Evolutionary conservation across 2,329 filamentous ascomycete genomes (phyloP), one percentile per base, ranked within the genome.

Genomic region (Biscogniauxia marginata): DNA sequence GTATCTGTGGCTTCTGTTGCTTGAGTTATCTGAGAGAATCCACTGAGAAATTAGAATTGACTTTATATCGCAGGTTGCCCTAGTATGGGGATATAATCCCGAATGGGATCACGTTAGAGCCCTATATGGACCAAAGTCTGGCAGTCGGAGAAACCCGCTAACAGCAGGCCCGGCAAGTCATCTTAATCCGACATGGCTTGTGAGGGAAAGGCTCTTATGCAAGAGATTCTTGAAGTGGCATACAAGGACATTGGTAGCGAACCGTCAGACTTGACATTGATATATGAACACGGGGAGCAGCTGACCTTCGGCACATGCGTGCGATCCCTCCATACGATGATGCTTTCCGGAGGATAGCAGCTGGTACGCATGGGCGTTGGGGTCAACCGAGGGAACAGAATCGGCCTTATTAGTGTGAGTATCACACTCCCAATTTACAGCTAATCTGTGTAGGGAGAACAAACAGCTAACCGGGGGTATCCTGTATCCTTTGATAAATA

Each of bases 101-200:
- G 43, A 61, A 54, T 61, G 55, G 58, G 62, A 65, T 46, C 62
- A 63, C 39, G 62, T 63, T 34, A 47, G 61, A n/a, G 51, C 57
- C 3, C 50, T 58, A 2, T 56, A 49, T 22, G 24, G 55, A 6
- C 52, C 55, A 7, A 57, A 53, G 18, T 24, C 13, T 3, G 39
- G 25, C 24, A 49, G 6, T 16, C 46, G 7, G 11, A 22, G 19
- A 9, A 25, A 23, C 16, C 45, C 13, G 16, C 46, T 59, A 7
- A 25, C 61, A 20, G 30, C 49, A 20, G 46, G 45, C 9, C 50
- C 50, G 7, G 39, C 21, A 1, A 44, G 11, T 22, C 24, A 50
- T 20, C 18, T 13, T 18, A 50, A 25, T 7, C 48, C 54, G 18
- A n/a, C 54, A 8, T 58, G 55, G 56, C 47, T 52, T 18, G 59